Evolutionary conservation across 805 yeast species (phyloP), one percentile per base, ranked within the genome.

Genomic region (Saccharomycopsis sp.): DNA sequence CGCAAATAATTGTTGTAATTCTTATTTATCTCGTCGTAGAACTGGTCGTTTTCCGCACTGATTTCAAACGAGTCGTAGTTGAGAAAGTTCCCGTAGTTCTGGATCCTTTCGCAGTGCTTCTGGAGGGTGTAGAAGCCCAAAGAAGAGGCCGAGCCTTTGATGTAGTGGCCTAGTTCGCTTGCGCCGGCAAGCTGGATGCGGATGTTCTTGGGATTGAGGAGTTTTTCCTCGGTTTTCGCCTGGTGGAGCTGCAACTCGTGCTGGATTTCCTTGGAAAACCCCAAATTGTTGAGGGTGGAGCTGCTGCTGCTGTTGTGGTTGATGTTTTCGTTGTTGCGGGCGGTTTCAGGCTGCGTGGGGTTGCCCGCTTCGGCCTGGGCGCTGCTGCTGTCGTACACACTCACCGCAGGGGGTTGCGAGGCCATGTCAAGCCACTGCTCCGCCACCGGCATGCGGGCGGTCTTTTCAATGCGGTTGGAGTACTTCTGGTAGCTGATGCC

Each of bases 91-190:
- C 97, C 98, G 63, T 89, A 82, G 69, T 91, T 91, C 71, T 94
- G 99, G 61, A 94, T 91, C 63, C 91, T 77, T 71, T 91, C 99
- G 72, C 99, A 94, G 65, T 91, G 87, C 67, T 83, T 80, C 58
- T 91, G 91, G 53, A 94, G 88, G 61, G 84, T 83, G 51, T 80
- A 81, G 57, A 94, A 77, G 1, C 99, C 99, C 59, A 94, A 75
- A 0, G 97, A 92, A 1, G 97, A 96, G 1, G 97, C 95, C 12
- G 96, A 86, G 51, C 99, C 99, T 69, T 94, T 94, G 57, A 94
- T 76, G 68, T 89, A 94, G 70, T 94, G 99, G 14, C 99, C 99
- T 64, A 87, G 73, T 14, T 83, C 77, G 20, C 91, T 85, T 57
- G 94, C 73, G 61, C 82, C 77, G 46, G 74, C 78, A 59, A 91